These are phyloP conservation scores for Huntiella savannae DNA, from an alignment of 2,329 filamentous ascomycete genomes.

Conservation along the genomic window DNA sequence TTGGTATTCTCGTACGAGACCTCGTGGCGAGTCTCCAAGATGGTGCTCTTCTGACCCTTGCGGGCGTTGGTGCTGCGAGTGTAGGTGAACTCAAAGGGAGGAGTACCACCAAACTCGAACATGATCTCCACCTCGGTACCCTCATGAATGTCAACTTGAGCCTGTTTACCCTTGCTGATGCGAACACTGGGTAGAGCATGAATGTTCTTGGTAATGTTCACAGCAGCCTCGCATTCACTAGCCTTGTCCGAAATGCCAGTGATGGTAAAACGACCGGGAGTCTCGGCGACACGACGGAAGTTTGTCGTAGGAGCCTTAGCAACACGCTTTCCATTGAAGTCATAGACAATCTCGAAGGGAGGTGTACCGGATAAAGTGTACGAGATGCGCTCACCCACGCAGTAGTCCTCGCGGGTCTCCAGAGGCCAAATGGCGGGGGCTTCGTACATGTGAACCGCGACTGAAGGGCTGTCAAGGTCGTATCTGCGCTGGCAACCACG, in stretches of 20 bases:
- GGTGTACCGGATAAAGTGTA: constrained; percentile 81
- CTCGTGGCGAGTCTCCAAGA: constrained; percentile 84
- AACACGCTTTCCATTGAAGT: constrained; percentile 65
- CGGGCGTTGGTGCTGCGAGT: constrained; percentile 73
- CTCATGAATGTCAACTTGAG: constrained; percentile 85
- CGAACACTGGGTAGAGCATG: constrained; percentile 83
- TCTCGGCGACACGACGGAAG: constrained; percentile 85
- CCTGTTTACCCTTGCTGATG: constrained; percentile 66
- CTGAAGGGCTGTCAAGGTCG: constrained; percentile 50
- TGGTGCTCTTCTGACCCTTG: constrained; percentile 55
- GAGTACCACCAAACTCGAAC: constrained; percentile 88
- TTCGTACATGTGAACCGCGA: constrained; percentile 84
- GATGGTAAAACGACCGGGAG: constrained; percentile 73
- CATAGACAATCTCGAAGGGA: constrained; percentile 86
- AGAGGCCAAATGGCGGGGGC: constrained; percentile 79
- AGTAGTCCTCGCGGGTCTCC: constrained; percentile 73
- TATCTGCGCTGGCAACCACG: constrained; percentile 70
- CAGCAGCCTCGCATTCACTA: constrained; percentile 66
- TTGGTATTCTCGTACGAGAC: constrained; percentile 65
- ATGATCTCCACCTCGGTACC: constrained; percentile 83
- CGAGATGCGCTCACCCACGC: constrained; percentile 82
- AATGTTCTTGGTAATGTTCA: constrained; percentile 63
- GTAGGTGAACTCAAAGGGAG: constrained; percentile 95
- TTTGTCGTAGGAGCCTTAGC: constrained; percentile 62
- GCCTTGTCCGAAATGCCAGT: constrained; percentile 74